These are phyloP conservation scores for Arxiozyma slooffiae DNA, from an alignment of 1,139 yeast species.

Conservation along the genomic window DNA sequence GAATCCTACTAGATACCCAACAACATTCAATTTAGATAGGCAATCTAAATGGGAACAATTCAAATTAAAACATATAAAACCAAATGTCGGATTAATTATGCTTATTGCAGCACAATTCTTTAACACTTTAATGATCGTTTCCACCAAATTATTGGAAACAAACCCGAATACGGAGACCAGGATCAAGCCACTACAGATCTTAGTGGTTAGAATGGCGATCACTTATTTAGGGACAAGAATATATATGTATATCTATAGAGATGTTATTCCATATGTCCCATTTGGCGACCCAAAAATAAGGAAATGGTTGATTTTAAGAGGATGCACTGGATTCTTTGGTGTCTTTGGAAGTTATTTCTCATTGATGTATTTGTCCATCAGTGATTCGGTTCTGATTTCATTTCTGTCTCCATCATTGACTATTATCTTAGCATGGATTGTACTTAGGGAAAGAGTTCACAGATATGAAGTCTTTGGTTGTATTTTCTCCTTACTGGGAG, in stretches of 20 bases:
- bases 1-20: not conserved
- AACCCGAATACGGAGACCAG: slow-evolving; percentile 31
- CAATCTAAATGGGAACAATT: slow-evolving; percentile 4
- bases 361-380: slow-evolving; percentile 61
- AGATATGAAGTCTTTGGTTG: slow-evolving; percentile 61
- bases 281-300: slow-evolving; percentile 61
- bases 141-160: slow-evolving; percentile 62
- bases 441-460: slow-evolving; percentile 61
- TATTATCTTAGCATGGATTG: slow-evolving; percentile 59
- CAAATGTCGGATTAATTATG: slow-evolving; percentile 34
- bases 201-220: slow-evolving; percentile 65
- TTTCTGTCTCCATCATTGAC: slow-evolving; percentile 73
- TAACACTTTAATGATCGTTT: slow-evolving; percentile 65
- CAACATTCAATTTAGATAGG: slow-evolving; percentile 1
- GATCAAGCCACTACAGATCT: slow-evolving; percentile 67
- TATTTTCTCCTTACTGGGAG: slow-evolving; percentile 61
- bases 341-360: slow-evolving; percentile 70
- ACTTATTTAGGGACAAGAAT: slow-evolving; percentile 51
- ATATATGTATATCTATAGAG: slow-evolving; percentile 42
- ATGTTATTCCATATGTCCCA: slow-evolving; percentile 48
- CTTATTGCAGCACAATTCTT: slow-evolving; percentile 54
- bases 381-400: slow-evolving; percentile 71
- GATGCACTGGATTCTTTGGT: slow-evolving; percentile 67
- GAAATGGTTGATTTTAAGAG: slow-evolving; percentile 49
- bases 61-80: slow-evolving; percentile 20